Evolutionary conservation across 352 stramenopile genomes (phyloP), one percentile per base, ranked within the genome.

Genomic region (Globisporangium alternatum): DNA sequence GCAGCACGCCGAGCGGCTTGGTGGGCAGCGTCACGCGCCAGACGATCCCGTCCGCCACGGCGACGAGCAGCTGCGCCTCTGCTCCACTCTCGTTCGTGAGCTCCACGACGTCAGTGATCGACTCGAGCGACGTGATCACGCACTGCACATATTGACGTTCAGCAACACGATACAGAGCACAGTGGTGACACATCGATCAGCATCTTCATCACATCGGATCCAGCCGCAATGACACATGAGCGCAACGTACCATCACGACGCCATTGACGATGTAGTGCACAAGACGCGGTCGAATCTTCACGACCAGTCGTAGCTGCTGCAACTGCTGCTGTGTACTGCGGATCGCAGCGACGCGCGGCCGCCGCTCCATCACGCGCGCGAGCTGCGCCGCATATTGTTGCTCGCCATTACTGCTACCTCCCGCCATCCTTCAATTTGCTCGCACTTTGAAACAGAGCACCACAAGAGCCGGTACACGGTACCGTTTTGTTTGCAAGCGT

Each of bases 181-280:
- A 31, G 13, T 39, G 33, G 33, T 39, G 33, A 12, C 33, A 39
- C 33, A 39, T 39, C 48, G 25, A 62, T 33, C 28, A 56, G 51
- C 17, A 7, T 5, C 17, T 19, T n/a, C 22, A 37, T 17, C 51
- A 22, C 30, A n/a, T 44, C 30, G 31, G 31, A 43, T 57, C 8
- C 30, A 19, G 9, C 13, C 15, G 4, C 31, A 56, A 30, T 30
- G 15, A 47, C n/a, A 21, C n/a, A 63, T 19, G 19, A 19, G 39
- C 19, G 25, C 43, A 25, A 17, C 59, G 33, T 41, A 90, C 81
- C 74, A 71, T 72, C 28, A 89, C 53, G 13, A 67, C 55, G 9
- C 72, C 71, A 39, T 78, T 70, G 13, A 73, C 71, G 19, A 91
- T 60, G 49, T 74, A 80, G 51, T 91, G 83, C 55, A 85, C 60